Conservation (phyloP, 192 early-diverging fungal species). For the Rhizophagus clarus region DNA sequence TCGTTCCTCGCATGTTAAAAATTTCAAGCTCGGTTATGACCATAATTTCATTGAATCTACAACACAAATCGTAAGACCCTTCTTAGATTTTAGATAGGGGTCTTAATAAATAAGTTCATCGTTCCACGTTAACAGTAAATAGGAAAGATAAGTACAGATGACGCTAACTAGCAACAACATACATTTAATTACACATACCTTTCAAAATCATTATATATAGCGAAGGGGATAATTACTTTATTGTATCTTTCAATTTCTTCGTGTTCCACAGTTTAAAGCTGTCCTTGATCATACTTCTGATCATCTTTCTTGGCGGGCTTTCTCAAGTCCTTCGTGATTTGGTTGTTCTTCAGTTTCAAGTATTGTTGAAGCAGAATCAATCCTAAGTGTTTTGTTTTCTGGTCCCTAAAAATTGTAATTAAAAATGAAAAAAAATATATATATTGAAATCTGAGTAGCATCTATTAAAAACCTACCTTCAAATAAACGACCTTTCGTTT, state of each 20-base stretch:
- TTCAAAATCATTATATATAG: background rate
- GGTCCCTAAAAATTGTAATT: background rate
- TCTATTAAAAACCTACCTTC: slow-evolving; percentile 11
- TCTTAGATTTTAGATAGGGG: background rate
- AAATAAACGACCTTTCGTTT: slow-evolving; percentile 1
- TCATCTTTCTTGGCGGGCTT: too few relatives aligned
- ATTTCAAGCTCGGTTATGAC: background rate
- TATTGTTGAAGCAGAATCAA: too few relatives aligned
- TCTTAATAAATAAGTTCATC: too few relatives aligned
- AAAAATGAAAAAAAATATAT: background rate
- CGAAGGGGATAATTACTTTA: too few relatives aligned
- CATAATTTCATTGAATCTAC: background rate
- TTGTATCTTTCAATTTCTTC: background rate
- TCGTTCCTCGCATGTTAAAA: background rate
- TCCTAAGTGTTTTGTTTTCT: too few relatives aligned
- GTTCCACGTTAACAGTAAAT: too few relatives aligned
- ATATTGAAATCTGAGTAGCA: slow-evolving; percentile 7
- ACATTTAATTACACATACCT: background rate
- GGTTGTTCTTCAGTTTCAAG: too few relatives aligned
- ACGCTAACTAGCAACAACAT: background rate
- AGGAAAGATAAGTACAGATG: background rate
- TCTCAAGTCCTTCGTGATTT: too few relatives aligned
- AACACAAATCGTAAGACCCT: background rate
- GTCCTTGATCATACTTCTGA: too few relatives aligned
- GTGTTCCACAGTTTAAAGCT: too few relatives aligned